A percentile compares a stretch with the other conserved stretches of the same genome.
Evolutionary conservation across 2,329 filamentous ascomycete species (phyloP).

Genomic region (Hyphodiscus sp.): DNA sequence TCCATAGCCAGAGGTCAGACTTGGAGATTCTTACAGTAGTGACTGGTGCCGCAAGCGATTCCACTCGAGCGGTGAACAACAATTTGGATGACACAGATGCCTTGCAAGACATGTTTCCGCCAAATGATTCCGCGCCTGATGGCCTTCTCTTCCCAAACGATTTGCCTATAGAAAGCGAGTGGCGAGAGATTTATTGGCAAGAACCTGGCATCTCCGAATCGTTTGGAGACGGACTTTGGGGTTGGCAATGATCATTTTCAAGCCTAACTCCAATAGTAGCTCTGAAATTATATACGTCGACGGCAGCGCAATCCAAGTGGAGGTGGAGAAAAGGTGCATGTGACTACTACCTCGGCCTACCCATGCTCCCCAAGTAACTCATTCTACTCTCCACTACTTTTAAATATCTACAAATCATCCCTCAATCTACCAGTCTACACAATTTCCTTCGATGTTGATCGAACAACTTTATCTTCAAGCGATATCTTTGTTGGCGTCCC

Average conservation of each 20-base stretch:
- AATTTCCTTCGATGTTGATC: too few relatives aligned
- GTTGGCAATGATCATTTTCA: neutral
- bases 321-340: too few relatives aligned
- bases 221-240: neutral
- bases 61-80: neutral
- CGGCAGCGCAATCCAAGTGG: too few relatives aligned
- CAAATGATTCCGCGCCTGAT: neutral
- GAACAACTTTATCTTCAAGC: too few relatives aligned
- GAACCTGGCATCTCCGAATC: neutral
- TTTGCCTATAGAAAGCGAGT: neutral
- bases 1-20: neutral
- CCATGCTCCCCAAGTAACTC: too few relatives aligned
- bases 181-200: constrained; percentile 1
- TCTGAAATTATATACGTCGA: too few relatives aligned
- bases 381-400: too few relatives aligned
- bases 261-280: too few relatives aligned
- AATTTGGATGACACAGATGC: neutral
- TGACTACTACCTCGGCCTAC: too few relatives aligned
- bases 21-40: neutral
- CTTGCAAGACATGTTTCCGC: neutral
- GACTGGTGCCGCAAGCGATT: neutral
- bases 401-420: too few relatives aligned
- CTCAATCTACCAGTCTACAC: too few relatives aligned
- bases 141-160: neutral
- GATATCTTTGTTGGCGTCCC: too few relatives aligned